Evolutionary conservation across 2,329 filamentous ascomycete species (phyloP).

Genomic region (Drechslerella stenobrocha): DNA sequence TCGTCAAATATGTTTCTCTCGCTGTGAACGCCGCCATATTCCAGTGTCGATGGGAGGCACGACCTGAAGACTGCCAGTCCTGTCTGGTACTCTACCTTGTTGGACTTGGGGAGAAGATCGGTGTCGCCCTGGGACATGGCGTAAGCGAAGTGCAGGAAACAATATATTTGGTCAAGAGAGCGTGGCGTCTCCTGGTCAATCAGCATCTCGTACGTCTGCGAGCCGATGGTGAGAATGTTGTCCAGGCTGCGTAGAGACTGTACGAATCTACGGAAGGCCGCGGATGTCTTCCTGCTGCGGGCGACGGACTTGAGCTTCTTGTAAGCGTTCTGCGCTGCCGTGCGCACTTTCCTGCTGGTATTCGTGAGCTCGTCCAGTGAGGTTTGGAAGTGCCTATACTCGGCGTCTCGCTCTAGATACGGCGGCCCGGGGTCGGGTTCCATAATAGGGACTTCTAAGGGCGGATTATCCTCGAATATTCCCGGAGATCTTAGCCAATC

Average conservation of each 20-base stretch:
- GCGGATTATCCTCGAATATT: background rate
- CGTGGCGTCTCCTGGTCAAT: constrained; percentile 40
- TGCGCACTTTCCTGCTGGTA: constrained; percentile 35
- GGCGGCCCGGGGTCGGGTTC: constrained; percentile 1
- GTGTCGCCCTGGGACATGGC: constrained; percentile 46
- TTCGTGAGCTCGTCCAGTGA: constrained; percentile 23
- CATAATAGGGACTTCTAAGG: background rate
- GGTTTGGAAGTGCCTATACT: constrained; percentile 17
- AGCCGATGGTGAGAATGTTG: constrained; percentile 37
- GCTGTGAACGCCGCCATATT: constrained; percentile 38
- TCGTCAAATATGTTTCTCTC: constrained; percentile 45
- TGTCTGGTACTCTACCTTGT: constrained; percentile 31
- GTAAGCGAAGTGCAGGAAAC: constrained; percentile 46
- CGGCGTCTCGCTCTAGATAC: constrained; percentile 1
- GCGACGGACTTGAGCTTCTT: constrained; percentile 40
- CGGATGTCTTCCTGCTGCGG: constrained; percentile 25
- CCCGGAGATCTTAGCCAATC: background rate
- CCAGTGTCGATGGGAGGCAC: constrained; percentile 31
- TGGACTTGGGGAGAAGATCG: constrained; percentile 27
- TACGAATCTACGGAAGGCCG: constrained; percentile 35
- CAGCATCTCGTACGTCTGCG: constrained; percentile 40
- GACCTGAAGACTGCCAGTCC: constrained; percentile 39
- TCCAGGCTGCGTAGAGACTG: constrained; percentile 35
- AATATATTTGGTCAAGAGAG: constrained; percentile 45
- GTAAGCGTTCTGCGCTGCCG: constrained; percentile 34